phyloP scores from a whole-genome alignment of 1,284 basidiomycete genomes.

The Trichosporon coremiiforme region DNA sequence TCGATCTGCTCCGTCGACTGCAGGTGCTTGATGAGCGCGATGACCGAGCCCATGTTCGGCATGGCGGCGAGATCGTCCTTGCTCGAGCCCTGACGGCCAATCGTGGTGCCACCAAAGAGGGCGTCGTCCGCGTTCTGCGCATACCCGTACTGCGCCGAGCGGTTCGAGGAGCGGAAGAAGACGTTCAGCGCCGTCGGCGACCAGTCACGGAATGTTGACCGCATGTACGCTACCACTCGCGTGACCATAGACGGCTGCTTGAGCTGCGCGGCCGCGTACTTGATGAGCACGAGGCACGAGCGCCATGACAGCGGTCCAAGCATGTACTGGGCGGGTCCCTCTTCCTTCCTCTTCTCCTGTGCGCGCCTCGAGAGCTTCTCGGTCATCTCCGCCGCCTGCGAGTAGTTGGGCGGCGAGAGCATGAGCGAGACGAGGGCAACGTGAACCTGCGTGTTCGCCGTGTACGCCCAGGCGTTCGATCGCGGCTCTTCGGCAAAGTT shows the following conservation, averaged over 20 bases:
- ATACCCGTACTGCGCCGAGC: slow-evolving; percentile 13
- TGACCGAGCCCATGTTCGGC: slow-evolving; percentile 30
- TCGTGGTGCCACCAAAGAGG: slow-evolving; percentile 19
- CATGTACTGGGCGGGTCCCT: slow-evolving; percentile 37
- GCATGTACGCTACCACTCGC: slow-evolving; percentile 44
- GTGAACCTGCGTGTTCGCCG: slow-evolving; percentile 54
- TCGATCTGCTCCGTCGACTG: slow-evolving; percentile 39
- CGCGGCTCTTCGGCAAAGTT: slow-evolving; percentile 31
- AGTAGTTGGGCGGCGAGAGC: slow-evolving; percentile 50
- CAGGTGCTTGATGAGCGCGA: slow-evolving; percentile 38
- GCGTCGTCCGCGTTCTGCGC: slow-evolving; percentile 24
- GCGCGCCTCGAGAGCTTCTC: slow-evolving; percentile 11
- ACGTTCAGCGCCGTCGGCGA: slow-evolving; percentile 28
- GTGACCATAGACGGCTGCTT: slow-evolving; percentile 34
- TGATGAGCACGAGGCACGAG: slow-evolving; percentile 44
- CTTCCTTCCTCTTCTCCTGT: not conserved
- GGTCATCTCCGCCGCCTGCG: slow-evolving; percentile 27
- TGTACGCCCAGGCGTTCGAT: slow-evolving; percentile 45
- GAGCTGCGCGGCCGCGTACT: slow-evolving; percentile 42
- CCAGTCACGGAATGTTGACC: slow-evolving; percentile 24
- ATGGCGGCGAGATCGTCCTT: not conserved
- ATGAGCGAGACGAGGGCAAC: slow-evolving; percentile 53
- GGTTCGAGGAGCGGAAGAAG: slow-evolving; percentile 35
- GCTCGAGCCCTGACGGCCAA: not conserved
- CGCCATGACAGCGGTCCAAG: slow-evolving; percentile 43